Percentiles rank a stretch among this genome's conserved stretches.
phyloP scores from a whole-genome alignment of 345 rosid species.

The Citrus glauca region DNA sequence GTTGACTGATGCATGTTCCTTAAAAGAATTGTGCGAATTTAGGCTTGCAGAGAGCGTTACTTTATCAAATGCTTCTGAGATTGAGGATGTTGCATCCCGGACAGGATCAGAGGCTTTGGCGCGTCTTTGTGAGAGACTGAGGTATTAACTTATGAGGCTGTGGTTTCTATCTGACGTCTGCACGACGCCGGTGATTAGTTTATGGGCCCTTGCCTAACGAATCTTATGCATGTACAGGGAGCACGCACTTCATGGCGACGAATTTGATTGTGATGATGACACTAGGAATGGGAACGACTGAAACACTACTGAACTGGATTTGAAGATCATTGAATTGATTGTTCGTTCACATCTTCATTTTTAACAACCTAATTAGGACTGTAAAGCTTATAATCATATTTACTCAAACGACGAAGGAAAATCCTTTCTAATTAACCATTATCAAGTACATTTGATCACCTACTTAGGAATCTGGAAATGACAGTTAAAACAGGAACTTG shows the following conservation, averaged over 20 bases:
- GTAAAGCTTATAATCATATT: neutral
- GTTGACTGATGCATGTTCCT: conserved; percentile 88
- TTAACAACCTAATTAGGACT: neutral
- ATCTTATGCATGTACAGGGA: conserved; percentile 52
- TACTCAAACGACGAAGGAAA: neutral
- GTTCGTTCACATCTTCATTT: neutral
- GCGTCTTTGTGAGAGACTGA: conserved; percentile 84
- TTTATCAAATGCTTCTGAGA: conserved; percentile 60
- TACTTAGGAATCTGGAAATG: neutral
- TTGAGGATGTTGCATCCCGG: conserved; percentile 80
- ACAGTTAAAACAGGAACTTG: neutral
- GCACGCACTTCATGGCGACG: conserved; percentile 45
- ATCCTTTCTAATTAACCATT: neutral
- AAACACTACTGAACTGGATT: neutral
- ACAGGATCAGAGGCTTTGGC: conserved; percentile 90
- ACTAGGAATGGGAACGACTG: conserved; percentile 3
- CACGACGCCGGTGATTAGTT: neutral
- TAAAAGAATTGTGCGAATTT: conserved; percentile 92
- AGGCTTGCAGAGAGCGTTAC: conserved; percentile 75
- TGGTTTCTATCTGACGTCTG: neutral
- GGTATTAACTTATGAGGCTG: conserved; percentile 31
- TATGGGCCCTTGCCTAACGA: neutral
- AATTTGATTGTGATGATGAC: conserved; percentile 34
- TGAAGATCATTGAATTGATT: neutral
- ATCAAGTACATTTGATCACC: neutral